Evolutionary conservation across 148 eudicot genomes (phyloP), one percentile per base, ranked within the genome.

Genomic region (Chenopodium berlandieri): DNA sequence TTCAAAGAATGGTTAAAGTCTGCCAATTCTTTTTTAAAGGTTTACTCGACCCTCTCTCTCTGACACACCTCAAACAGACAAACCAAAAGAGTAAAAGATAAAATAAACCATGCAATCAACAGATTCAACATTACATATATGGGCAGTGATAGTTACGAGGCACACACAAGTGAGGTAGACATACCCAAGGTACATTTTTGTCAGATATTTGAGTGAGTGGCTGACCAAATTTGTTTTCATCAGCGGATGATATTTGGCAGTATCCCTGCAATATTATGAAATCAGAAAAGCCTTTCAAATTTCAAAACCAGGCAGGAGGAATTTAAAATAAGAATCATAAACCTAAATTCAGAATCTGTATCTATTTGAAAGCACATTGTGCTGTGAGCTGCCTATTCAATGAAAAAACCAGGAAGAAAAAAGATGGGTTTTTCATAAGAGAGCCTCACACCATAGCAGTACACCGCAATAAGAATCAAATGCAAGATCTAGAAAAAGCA

Each of bases 211-310:
- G 47, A 93, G 94, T 17, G 94, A 91, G 89, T 91, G 91, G 92
- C 97, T 91, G 64, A 89, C 91, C 79, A 91, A 64, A 85, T 91
- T 93, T 72, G 97, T 91, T 84, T 93, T 93, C 97, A 93, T 90
- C 17, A 91, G 77, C 44, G 94, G 94, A 72, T 80, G 87, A 76
- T 93, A 91, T 74, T 83, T 88, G 60, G 97, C 93, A 44, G 91
- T 91, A 85, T 93, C 97, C 89, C 97, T 93, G 89, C 89, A 92
- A 66, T 30, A 62, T 64, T 22, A 22, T 2, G 19, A 66, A 71
- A 79, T 76, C 62, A 65, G 63, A 71, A 27, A 46, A 73, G 58
- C 77, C 30, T 75, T 40, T 13, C 11, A 27, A 27, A 27, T 27
- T 27, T 27, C 27, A 19, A n/a, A 40, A n/a, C 4, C 23, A 54